Evolutionary conservation across 2,329 filamentous ascomycete genomes (phyloP).

Genomic region (Drechmeria coniospora): DNA sequence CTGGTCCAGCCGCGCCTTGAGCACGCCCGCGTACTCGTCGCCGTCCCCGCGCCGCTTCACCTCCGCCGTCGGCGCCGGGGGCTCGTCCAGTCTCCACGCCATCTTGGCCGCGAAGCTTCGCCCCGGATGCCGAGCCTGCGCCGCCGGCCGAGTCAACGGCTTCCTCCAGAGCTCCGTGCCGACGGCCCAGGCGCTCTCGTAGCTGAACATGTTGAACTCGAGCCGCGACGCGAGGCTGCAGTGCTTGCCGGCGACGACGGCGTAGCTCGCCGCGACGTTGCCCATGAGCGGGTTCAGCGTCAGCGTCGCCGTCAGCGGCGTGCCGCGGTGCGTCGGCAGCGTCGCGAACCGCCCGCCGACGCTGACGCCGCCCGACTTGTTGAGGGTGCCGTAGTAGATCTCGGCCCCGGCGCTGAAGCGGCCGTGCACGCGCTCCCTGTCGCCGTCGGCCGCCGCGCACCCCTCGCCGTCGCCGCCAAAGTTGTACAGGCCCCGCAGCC

Average conservation of each 20-base stretch:
- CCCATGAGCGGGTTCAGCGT: slow-evolving; percentile 92
- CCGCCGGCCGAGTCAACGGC: slow-evolving; percentile 22
- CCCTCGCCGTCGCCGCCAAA: slow-evolving; percentile 58
- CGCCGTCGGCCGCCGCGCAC: slow-evolving; percentile 12
- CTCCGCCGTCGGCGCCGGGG: slow-evolving; percentile 20
- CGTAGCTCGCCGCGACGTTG: slow-evolving; percentile 80
- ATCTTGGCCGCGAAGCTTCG: slow-evolving; percentile 39
- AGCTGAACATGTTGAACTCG: slow-evolving; percentile 96
- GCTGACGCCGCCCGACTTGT: slow-evolving; percentile 85
- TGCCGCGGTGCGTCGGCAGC: slow-evolving; percentile 62
- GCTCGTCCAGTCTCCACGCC: slow-evolving; percentile 29
- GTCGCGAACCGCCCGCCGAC: slow-evolving; percentile 83
- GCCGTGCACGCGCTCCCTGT: slow-evolving; percentile 52
- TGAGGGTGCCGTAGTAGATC: slow-evolving; percentile 87
- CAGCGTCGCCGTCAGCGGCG: slow-evolving; percentile 83
- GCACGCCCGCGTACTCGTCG: slow-evolving; percentile 64
- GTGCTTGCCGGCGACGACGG: slow-evolving; percentile 70
- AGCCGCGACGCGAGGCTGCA: slow-evolving; percentile 80
- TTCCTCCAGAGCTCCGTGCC: slow-evolving; percentile 88
- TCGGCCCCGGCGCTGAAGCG: slow-evolving; percentile 86
- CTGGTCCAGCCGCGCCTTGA: slow-evolving; percentile 84
- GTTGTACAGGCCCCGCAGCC: slow-evolving; percentile 82
- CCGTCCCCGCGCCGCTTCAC: slow-evolving; percentile 20
- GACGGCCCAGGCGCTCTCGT: slow-evolving; percentile 85
- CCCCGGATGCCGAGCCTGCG: slow-evolving; percentile 8